A percentile compares a stretch with the other conserved stretches of the same genome.
Evolutionary conservation across 331 rosid species (phyloP).

Genomic region (Quercus phellos): DNA sequence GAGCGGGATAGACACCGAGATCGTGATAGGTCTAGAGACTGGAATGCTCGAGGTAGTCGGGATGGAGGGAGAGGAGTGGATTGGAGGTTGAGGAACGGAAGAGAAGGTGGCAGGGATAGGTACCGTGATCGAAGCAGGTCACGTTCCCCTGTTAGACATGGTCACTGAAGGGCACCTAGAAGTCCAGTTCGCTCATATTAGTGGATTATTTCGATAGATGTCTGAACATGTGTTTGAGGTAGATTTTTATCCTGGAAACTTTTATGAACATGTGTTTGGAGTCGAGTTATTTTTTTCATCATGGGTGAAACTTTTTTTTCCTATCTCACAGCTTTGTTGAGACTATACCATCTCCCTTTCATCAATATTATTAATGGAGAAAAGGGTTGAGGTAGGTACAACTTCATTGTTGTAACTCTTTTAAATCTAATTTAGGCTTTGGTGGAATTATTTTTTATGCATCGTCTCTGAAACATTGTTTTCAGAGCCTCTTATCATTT

Average conservation of each 20-base stretch:
- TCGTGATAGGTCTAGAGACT: conserved; percentile 66
- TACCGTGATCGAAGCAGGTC: conserved; percentile 81
- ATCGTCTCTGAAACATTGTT: conserved; percentile 37
- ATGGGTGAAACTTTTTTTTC: conserved; percentile 66
- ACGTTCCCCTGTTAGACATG: conserved; percentile 72
- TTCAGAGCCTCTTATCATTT: conserved; percentile 19
- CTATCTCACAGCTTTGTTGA: conserved; percentile 92
- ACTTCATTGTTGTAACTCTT: conserved; percentile 45
- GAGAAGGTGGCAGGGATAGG: conserved; percentile 77
- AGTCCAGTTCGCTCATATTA: conserved; percentile 63
- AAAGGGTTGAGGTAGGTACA: conserved; percentile 93
- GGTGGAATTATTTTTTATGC: conserved; percentile 25
- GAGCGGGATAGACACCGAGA: conserved; percentile 72
- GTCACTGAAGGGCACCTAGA: conserved; percentile 70
- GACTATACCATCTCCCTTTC: conserved; percentile 75
- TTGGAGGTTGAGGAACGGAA: conserved; percentile 74
- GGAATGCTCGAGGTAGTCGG: conserved; percentile 62
- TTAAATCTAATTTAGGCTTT: conserved; percentile 32
- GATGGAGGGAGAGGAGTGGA: conserved; percentile 67
- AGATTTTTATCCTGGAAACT: conserved; percentile 72
- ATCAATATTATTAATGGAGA: conserved; percentile 70
- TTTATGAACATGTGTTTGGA: conserved; percentile 57
- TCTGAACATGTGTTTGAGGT: conserved; percentile 88
- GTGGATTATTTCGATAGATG: conserved; percentile 60
- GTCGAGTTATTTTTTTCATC: conserved; percentile 57